Base-by-base conservation (phyloP, 1,284 basidiomycete genomes). In the Trametes polyzona region DNA sequence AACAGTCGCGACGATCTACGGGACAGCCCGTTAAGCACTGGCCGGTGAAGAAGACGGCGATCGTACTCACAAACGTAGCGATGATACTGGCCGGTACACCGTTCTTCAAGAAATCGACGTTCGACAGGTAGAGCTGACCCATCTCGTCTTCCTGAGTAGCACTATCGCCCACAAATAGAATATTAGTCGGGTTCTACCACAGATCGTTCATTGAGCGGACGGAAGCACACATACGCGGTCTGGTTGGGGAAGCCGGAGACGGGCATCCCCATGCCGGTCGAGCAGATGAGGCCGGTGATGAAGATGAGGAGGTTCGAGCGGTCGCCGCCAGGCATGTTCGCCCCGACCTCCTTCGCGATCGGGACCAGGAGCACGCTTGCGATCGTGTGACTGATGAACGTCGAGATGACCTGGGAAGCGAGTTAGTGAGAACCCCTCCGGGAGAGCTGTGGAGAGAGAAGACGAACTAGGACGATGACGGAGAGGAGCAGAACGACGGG, bases 201-300 rank as follows among this genome's bases (percentile, higher is more conserved):
- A n/a, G n/a, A n/a, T n/a, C n/a, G n/a, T n/a, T n/a, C 53, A 40
- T 47, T 29, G 7, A 39, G 10, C 9, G n/a, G 33, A 14, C 3
- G n/a, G n/a, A 6, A 42, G 3, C 17, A 41, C 1, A 87, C 92
- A 70, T 74, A 94, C 92, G 93, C 94, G 52, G 93, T 95, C 76
- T 96, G 93, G 73, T 98, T 98, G 0, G 96, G 96, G 79, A 99
- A 98, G 6, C 96, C 96, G 58, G 92, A 95, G 32, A 98, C 95
- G 3, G 96, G 96, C 81, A 99, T 90, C 6, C 96, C 97, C 96
- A 99, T 99, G 1, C 96, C 97, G 3, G 94, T 83, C 27, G 93
- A 96, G 67, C 96, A 98, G 55, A 97, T 92, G 60, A 99, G 78
- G 2, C 87, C 94, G 9, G 95, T 98, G 44, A 93, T 84, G 77